These are phyloP conservation scores for Gynostemma pentaphyllum DNA, from an alignment of 306 rosid genomes.

Conservation along the genomic window DNA sequence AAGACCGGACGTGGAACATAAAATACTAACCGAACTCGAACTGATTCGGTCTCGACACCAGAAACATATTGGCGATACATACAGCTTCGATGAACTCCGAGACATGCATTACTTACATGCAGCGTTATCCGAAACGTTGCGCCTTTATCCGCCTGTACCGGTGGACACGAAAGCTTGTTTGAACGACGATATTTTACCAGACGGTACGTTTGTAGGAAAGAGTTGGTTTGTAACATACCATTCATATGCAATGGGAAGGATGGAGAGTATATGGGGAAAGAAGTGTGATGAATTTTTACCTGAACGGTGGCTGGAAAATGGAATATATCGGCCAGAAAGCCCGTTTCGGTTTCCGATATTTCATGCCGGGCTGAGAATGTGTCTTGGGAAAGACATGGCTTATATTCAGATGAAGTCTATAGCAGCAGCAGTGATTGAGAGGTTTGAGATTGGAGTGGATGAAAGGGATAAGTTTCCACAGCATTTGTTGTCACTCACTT, in stretches of 20 bases:
- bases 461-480: constrained; percentile 25
- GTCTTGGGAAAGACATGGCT: constrained; percentile 65
- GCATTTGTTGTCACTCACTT: constrained; percentile 36
- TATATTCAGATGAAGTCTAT: constrained; percentile 76
- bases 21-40: constrained; percentile 25
- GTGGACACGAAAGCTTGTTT: constrained; percentile 29
- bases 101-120: constrained; percentile 69
- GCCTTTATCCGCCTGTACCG: constrained; percentile 67
- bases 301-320: constrained; percentile 62
- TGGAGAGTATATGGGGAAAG: constrained; percentile 63
- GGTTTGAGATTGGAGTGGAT: constrained; percentile 24
- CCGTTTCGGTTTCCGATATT: constrained; percentile 46
- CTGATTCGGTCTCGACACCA: constrained; percentile 11
- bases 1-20: constrained; percentile 15
- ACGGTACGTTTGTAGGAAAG: constrained; percentile 37
- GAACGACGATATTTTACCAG: constrained; percentile 46
- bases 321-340: constrained; percentile 26
- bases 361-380: constrained; percentile 61
- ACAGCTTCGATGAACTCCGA: constrained; percentile 35
- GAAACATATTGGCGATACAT: constrained; percentile 14
- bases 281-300: constrained; percentile 31
- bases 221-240: constrained; percentile 46
- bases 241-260: constrained; percentile 70
- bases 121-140: constrained; percentile 43
- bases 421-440: constrained; percentile 38